These are phyloP conservation scores for Aspergillus pseudoglaucus DNA, from an alignment of 2,329 filamentous ascomycete genomes.

Conservation along the genomic window DNA sequence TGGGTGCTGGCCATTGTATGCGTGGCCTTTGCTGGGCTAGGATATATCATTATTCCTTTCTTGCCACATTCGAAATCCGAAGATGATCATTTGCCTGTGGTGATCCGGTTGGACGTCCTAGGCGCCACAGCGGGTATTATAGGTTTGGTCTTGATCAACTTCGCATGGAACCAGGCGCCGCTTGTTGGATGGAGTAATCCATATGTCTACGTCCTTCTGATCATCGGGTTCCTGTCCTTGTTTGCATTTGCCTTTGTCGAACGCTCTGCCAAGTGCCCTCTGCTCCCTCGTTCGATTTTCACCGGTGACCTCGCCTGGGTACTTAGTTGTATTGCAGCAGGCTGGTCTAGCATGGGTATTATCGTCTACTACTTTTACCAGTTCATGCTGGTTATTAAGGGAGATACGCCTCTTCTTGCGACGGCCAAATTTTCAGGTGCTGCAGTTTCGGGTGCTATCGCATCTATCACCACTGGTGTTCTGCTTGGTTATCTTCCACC, in stretches of 20 bases:
- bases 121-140: constrained; percentile 45
- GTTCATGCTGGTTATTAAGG: constrained; percentile 37
- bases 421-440: constrained; percentile 18
- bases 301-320: constrained; percentile 48
- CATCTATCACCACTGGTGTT: constrained; percentile 25
- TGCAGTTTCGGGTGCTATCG: constrained; percentile 19
- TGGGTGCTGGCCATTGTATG: constrained; percentile 41
- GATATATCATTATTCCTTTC: constrained; percentile 17
- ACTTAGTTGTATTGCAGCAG: constrained; percentile 46
- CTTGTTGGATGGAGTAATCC: constrained; percentile 52
- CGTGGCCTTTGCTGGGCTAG: constrained; percentile 29
- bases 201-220: constrained; percentile 50
- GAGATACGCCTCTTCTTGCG: constrained; percentile 17
- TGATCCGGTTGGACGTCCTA: constrained; percentile 26
- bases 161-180: constrained; percentile 60
- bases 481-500: constrained; percentile 22
- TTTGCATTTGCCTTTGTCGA: constrained; percentile 50
- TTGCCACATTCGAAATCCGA: neutral
- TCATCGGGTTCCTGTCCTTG: constrained; percentile 51
- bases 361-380: constrained; percentile 47
- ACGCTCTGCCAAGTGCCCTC: constrained; percentile 41
- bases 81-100: neutral
- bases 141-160: constrained; percentile 56
- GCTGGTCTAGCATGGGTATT: constrained; percentile 50
- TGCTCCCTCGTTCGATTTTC: constrained; percentile 50